Conservation (phyloP, 2,329 filamentous ascomycete species). For the Aspergillus eucalypticola region DNA sequence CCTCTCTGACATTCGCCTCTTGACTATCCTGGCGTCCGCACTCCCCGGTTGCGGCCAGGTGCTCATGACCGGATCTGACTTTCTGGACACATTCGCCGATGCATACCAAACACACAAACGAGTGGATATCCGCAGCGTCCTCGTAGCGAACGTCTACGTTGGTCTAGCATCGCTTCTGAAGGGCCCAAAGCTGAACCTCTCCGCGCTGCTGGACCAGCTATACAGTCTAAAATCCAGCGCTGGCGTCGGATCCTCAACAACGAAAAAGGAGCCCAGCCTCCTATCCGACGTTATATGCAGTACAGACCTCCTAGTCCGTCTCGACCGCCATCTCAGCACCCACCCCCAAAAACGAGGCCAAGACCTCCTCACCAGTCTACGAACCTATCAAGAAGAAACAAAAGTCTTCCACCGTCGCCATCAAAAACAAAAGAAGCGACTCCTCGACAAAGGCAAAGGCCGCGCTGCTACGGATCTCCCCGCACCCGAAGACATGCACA, state of each 20-base stretch:
- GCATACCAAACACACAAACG: constrained; percentile 57
- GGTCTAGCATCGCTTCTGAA: constrained; percentile 71
- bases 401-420: constrained; percentile 41
- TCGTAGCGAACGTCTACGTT: constrained; percentile 74
- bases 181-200: constrained; percentile 66
- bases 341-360: constrained; percentile 45
- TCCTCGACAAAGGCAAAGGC: constrained; percentile 44
- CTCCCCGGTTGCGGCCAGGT: constrained; percentile 53
- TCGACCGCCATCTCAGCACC: constrained; percentile 37
- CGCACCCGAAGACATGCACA: constrained; percentile 58
- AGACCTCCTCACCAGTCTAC: constrained; percentile 42
- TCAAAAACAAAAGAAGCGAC: constrained; percentile 42
- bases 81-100: constrained; percentile 70
- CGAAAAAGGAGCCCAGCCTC: constrained; percentile 57
- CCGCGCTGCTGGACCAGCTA: constrained; percentile 77
- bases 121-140: constrained; percentile 61
- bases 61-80: constrained; percentile 83
- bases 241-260: constrained; percentile 56
- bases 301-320: constrained; percentile 66
- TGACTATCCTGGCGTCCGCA: constrained; percentile 43
- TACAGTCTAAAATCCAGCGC: constrained; percentile 75
- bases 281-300: constrained; percentile 78
- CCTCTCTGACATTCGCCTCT: constrained; percentile 32
- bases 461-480: constrained; percentile 27
- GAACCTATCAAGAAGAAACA: constrained; percentile 41